Base-by-base conservation (phyloP, 2,329 filamentous ascomycete genomes). In the Exophiala aquamarina region DNA sequence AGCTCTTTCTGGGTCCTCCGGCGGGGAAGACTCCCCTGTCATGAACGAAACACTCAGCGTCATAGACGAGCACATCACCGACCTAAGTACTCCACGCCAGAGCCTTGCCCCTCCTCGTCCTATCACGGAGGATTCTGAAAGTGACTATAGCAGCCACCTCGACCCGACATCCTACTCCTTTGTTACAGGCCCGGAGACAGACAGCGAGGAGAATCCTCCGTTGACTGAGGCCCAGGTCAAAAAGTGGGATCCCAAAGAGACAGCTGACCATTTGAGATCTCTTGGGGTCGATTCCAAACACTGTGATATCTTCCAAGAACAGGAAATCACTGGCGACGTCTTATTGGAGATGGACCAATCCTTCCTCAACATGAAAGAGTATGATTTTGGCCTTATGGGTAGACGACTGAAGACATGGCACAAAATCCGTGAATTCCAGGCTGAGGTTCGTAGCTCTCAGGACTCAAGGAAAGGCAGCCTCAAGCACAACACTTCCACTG, bases 31-130 rank as follows among this genome's bases (percentile, higher is more conserved):
- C 44, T 87, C 83, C 62, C 86, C 88, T 9, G 91, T 96, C 40
- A 86, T 97, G 74, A 90, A 91, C 64, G 91, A 97, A 66, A 96
- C 92, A 0, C 72, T 97, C 41, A 95, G 90, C 62, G 92, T 97
- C 49, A 97, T 97, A 61, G 86, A 97, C 66, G 92, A 97, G 69
- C 92, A 96, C 64, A 95, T 97, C 59, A 95, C 89, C 33, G 87
- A 95, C 65, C 80, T 97, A 71, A 79, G 76, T 63, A 81, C 76
- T 4, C 79, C 79, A 44, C 75, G 79, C 18, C 77, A 81, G 52
- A 77, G 74, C 61, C 54, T 77, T 47, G 53, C 50, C 10, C 47
- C 50, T 4, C 50, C 44, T 4, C 48, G 41, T 9, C 31, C 33
- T 10, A 59, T 71, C 35, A 62, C 66, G 15, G 78, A 80, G 38